Conservation (phyloP, 2,329 filamentous ascomycete species). For the Arthrobotrys entomopaga region DNA sequence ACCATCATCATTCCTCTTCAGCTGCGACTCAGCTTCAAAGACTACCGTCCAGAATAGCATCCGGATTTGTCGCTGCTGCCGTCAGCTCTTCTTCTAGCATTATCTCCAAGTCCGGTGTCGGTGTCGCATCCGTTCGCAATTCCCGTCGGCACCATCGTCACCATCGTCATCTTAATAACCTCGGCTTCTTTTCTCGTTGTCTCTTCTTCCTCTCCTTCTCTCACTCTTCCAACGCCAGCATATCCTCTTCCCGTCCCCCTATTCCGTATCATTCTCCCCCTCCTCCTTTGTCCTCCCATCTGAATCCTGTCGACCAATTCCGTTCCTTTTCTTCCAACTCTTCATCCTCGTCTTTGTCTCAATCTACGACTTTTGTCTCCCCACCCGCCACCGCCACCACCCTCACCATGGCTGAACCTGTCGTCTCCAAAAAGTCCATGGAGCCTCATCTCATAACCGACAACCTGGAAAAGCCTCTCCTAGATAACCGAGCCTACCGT, state of each 20-base stretch:
- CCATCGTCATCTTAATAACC: slow-evolving; percentile 20
- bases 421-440: slow-evolving; percentile 46
- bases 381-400: background rate
- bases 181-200: slow-evolving; percentile 33
- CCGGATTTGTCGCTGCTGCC: background rate
- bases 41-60: background rate
- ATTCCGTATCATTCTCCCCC: slow-evolving; percentile 7
- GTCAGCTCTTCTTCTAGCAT: background rate
- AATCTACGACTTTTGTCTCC: slow-evolving; percentile 6
- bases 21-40: background rate
- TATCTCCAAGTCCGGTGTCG: background rate
- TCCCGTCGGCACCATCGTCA: background rate
- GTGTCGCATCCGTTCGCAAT: background rate
- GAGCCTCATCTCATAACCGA: slow-evolving; percentile 68
- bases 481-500: slow-evolving; percentile 87
- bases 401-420: slow-evolving; percentile 30
- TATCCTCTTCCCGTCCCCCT: slow-evolving; percentile 3
- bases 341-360: slow-evolving; percentile 1
- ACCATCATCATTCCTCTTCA: slow-evolving; percentile 13
- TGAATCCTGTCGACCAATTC: slow-evolving; percentile 25
- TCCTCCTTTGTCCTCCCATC: slow-evolving; percentile 13
- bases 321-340: slow-evolving; percentile 40
- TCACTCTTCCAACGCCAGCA: slow-evolving; percentile 21
- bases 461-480: slow-evolving; percentile 79
- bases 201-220: slow-evolving; percentile 22